Evolutionary conservation across 805 yeast genomes (phyloP), one percentile per base, ranked within the genome.

Genomic region (Yamadazyma philogaea): DNA sequence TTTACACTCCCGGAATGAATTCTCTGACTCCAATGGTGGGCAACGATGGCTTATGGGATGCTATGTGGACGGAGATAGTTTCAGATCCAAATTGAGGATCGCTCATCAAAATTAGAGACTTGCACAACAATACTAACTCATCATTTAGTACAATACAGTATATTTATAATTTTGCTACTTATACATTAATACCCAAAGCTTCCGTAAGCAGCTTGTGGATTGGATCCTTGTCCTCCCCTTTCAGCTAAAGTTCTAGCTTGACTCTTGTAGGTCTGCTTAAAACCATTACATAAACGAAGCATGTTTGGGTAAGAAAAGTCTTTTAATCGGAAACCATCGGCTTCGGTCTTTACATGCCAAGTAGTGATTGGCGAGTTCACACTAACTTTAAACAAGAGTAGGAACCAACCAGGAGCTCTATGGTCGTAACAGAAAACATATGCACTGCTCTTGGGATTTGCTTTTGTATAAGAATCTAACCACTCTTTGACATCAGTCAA

Each of bases 391-490:
- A 91, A 91, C 64, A 90, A 77, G 45, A 93, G 69, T 54, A 79
- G 73, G 61, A 93, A 89, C 81, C 91, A 87, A n/a, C 99, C 98
- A 2, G 99, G 96, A 32, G 83, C 79, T 55, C 82, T 84, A 62
- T 86, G 87, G 63, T 95, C 95, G 62, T 80, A 82, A 59, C 96
- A 86, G 70, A 90, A 93, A 32, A 88, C 87, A 59, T 93, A 93
- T 12, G 87, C 88, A 45, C 95, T 84, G 65, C 89, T 82, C 56
- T 82, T 83, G 34, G 95, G 93, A 56, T 90, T 89, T 22, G 96
- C 97, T 54, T 81, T 83, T 2, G 96, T 84, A 60, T 88, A 93
- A 24, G 91, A 81, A 46, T 87, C 85, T 51, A 93, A 76, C 86
- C 95, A 89, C 52, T 83, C 84, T 50, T 82, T 81, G 11, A 88